Percentiles rank a stretch among this genome's conserved stretches.
Conservation (phyloP, 1,284 basidiomycete genomes). For the Melampsora allii-populina region DNA sequence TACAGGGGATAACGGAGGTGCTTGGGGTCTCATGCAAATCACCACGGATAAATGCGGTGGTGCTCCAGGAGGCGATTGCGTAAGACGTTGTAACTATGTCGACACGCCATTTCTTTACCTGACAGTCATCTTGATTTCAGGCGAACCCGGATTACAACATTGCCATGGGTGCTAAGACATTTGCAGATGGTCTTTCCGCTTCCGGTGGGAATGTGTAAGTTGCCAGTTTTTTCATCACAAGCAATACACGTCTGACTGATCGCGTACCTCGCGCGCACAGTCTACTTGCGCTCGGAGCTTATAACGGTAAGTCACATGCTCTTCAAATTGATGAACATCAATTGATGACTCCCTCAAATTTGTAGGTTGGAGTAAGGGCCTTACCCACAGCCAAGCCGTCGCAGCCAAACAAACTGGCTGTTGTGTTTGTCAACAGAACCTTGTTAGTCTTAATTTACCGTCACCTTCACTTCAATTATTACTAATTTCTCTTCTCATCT, state of each 20-base stretch:
- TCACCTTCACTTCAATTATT: constrained; percentile 53
- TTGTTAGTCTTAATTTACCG: background rate
- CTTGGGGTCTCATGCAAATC: constrained; percentile 80
- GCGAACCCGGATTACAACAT: constrained; percentile 56
- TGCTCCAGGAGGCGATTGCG: constrained; percentile 65
- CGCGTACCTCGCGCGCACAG: constrained; percentile 28
- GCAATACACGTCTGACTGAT: background rate
- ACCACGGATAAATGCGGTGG: constrained; percentile 71
- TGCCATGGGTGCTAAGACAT: constrained; percentile 62
- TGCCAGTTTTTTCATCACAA: constrained; percentile 10
- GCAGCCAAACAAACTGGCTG: constrained; percentile 59
- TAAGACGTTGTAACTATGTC: constrained; percentile 58
- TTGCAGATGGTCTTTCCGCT: constrained; percentile 59
- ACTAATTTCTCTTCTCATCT: constrained; percentile 46
- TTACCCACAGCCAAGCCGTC: constrained; percentile 64
- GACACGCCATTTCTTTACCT: constrained; percentile 47
- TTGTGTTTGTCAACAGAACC: constrained; percentile 69
- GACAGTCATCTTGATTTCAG: constrained; percentile 47
- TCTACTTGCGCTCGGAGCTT: constrained; percentile 61
- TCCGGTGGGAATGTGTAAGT: constrained; percentile 63
- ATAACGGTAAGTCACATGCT: constrained; percentile 61
- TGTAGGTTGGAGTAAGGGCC: constrained; percentile 59
- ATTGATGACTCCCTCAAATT: background rate
- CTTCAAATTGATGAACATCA: background rate
- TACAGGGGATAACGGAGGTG: constrained; percentile 67